A percentile compares a stretch with the other conserved stretches of the same genome.
Evolutionary conservation across 495 filamentous ascomycete species (phyloP).

Genomic region (Aspergillus campestris): DNA sequence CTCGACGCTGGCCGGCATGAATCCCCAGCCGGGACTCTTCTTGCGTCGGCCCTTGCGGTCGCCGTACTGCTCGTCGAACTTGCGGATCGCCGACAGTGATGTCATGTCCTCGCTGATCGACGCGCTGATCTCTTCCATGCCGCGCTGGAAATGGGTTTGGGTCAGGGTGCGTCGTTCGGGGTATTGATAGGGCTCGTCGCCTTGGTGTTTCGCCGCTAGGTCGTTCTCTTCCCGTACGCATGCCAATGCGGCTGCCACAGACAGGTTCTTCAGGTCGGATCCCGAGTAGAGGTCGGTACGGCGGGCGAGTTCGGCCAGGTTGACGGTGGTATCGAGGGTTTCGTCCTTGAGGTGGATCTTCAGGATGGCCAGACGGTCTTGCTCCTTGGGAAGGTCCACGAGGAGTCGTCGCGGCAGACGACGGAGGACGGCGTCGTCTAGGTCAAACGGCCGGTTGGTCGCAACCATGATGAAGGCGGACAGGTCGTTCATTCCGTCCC

Average conservation of each 20-base stretch:
- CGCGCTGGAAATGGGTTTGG: conserved; percentile 69
- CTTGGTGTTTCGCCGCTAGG: conserved; percentile 43
- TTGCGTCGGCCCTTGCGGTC: conserved; percentile 69
- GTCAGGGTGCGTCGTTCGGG: conserved; percentile 59
- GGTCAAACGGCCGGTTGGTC: conserved; percentile 91
- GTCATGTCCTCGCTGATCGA: conserved; percentile 95
- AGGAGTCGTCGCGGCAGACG: conserved; percentile 73
- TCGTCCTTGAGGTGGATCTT: conserved; percentile 80
- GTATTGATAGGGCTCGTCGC: conserved; percentile 46
- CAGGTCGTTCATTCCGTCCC: conserved; percentile 85
- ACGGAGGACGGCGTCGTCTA: conserved; percentile 89
- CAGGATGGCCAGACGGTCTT: conserved; percentile 72
- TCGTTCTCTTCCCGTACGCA: conserved; percentile 81
- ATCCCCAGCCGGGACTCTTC: conserved; percentile 44
- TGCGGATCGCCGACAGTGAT: conserved; percentile 71
- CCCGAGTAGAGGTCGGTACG: conserved; percentile 91
- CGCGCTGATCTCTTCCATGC: conserved; percentile 80
- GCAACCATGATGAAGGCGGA: conserved; percentile 98
- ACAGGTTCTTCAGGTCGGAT: conserved; percentile 91
- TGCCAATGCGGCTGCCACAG: conserved; percentile 80
- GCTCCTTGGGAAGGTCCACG: conserved; percentile 74
- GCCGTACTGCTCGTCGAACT: conserved; percentile 95
- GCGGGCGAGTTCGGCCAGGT: conserved; percentile 58
- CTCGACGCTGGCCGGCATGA: conserved; percentile 21
- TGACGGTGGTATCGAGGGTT: conserved; percentile 56